Evolutionary conservation across 2,329 filamentous ascomycete species (phyloP), one percentile per base, ranked within the genome.

Genomic region (Penicillium aurantiogriseum): DNA sequence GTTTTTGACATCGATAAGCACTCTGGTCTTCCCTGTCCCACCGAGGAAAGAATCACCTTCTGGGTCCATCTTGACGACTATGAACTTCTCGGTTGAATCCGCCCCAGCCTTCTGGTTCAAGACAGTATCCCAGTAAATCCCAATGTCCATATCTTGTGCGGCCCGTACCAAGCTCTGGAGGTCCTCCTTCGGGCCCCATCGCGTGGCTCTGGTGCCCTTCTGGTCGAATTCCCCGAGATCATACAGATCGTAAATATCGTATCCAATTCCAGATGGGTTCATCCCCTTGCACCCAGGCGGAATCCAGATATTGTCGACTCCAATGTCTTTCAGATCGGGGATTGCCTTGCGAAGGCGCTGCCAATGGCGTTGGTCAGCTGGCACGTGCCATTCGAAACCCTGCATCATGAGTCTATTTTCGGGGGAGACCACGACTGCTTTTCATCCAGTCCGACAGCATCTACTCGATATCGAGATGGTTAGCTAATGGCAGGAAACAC

Each of bases 141-240:
- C 81, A 7, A 90, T 76, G 0, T 80, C 81, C 29, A 80, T 63
- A 35, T 81, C 74, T 48, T 81, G 77, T 0, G 85, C 85, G 8
- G 75, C 71, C n/a, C 77, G 71, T 4, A 77, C 74, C 45, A 90
- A 71, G n/a, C 76, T 75, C 2, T 81, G 61, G 13, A 90, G 74
- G 53, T 89, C 85, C 47, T 84, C 80, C 66, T 85, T 85, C 0
- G 78, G 76, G 1, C 88, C 88, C 87, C 87, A 91, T 77, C 90
- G 89, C 1, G 88, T 90, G 3, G 77, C 75, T 11, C 74, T 74
- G 0, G 76, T 71, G 23, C 85, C 85, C 69, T 90, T 90, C 67
- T 89, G 87, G 23, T 89, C 82, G 63, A 90, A 90, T 68, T 90
- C 88, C 35, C 88, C 88, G 2, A 88, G 72, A 60, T 88, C 86